Base-by-base conservation (phyloP, 1,284 basidiomycete species). In the Cutaneotrichosporon daszewskae region DNA sequence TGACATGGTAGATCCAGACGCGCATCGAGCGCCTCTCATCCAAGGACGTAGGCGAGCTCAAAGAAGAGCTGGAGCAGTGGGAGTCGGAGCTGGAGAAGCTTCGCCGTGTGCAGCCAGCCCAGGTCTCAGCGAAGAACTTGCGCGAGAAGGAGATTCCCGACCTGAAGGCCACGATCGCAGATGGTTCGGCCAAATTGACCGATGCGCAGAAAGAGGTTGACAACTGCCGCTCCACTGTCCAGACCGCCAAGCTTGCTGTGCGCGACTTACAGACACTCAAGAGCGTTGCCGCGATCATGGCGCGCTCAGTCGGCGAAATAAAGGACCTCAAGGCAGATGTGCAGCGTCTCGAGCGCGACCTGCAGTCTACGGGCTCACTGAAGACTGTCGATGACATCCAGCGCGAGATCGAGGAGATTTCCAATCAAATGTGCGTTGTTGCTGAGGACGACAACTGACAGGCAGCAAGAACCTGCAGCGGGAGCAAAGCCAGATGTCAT, bases 371-470 rank as follows among this genome's bases (percentile, higher is more conserved):
- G 2, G 90, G 89, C 3, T 84, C 83, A 12, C 78, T 79, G 6
- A 87, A 83, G 68, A 90, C 88, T 0, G 78, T 80, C 1, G 86
- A 89, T 37, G 88, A 91, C 39, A 82, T 95, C 3, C 85, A 94
- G 63, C 71, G 62, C 19, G 83, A 91, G 58, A 73, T 92, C 7
- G 79, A 84, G 41, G 69, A 70, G 5, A 58, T 90, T 25, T 74
- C 77, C 1, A 69, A 68, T 16, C 75, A 84, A 41, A 76, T 90
- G 90, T 94, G 54, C 58, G 83, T 69, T 28, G 10, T 2, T 7
- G 16, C 3, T 18, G 1, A 2, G 9, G 10, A 16, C 4, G 17
- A 16, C 5, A n/a, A 1, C 37, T 49, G 37, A 45, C 45, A 16
- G 8, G n/a, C 51, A 90, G 87, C 33, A 85, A 84, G 41, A 67